Conservation (phyloP, 768 basidiomycete genomes). For the Dictyophora rubrovolvata region DNA sequence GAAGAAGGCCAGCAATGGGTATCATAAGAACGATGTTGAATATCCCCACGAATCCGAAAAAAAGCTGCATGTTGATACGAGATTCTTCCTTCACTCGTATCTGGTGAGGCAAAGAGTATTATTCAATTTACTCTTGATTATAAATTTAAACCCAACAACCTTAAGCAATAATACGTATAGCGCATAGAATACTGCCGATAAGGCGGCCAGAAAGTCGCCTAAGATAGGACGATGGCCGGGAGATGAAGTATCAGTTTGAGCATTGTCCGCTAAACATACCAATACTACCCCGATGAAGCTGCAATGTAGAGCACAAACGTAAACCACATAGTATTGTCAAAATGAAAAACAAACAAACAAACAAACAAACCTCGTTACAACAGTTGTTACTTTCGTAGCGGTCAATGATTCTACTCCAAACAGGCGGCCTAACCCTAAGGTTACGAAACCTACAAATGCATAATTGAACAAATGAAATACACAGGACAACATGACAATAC, state of each 20-base stretch:
- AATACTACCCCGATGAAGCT: constrained; percentile 79
- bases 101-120: not conserved
- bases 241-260: constrained; percentile 14
- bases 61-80: constrained; percentile 84
- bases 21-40: constrained; percentile 71
- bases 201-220: constrained; percentile 76
- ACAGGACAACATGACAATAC: not conserved
- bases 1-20: constrained; percentile 71
- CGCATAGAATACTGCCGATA: constrained; percentile 85
- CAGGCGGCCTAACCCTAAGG: constrained; percentile 70
- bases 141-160: constrained; percentile 17
- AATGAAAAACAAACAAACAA: constrained; percentile 31
- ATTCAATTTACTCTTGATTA: not conserved
- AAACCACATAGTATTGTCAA: not conserved
- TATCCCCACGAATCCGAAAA: constrained; percentile 89
- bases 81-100: constrained; percentile 70
- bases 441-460: constrained; percentile 71
- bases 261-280: constrained; percentile 82
- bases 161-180: constrained; percentile 85
- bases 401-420: constrained; percentile 76
- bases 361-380: constrained; percentile 57
- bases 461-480: not conserved
- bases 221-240: constrained; percentile 24
- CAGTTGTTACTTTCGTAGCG: constrained; percentile 62
- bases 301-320: constrained; percentile 2